Conservation (phyloP, 2,329 filamentous ascomycete species). For the Aspergillus fructus region DNA sequence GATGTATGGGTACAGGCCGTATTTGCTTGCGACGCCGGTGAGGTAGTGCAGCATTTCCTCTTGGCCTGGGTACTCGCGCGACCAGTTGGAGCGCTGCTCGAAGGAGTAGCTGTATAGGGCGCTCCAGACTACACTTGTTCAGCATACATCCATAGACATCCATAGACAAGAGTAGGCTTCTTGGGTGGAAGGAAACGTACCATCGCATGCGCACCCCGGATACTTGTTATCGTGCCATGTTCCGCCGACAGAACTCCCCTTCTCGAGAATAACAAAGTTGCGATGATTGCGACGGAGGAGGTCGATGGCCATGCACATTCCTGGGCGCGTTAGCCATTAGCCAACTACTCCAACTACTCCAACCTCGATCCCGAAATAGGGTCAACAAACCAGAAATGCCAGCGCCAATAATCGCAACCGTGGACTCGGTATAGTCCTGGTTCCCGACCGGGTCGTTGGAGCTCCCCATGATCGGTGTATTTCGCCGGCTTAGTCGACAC, state of each 20-base stretch:
- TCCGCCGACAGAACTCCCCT: conserved; percentile 53
- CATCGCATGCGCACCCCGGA: conserved; percentile 56
- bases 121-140: conserved; percentile 45
- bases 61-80: conserved; percentile 58
- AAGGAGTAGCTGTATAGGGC: conserved; percentile 62
- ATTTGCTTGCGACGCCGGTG: conserved; percentile 52
- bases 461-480: not conserved
- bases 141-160: not conserved
- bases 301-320: conserved; percentile 59
- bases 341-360: not conserved
- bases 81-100: conserved; percentile 60
- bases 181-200: conserved; percentile 22
- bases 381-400: conserved; percentile 49
- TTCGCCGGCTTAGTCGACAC: not conserved
- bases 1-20: conserved; percentile 56
- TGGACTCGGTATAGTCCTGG: conserved; percentile 51
- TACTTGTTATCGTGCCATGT: conserved; percentile 60
- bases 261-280: conserved; percentile 60
- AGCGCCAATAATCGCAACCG: conserved; percentile 59
- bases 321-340: conserved; percentile 20
- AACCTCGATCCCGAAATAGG: no score
- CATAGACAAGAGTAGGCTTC: no score
- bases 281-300: conserved; percentile 49
- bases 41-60: conserved; percentile 61
- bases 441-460: conserved; percentile 36